Conservation (phyloP, 2,329 filamentous ascomycete genomes). For the Alternaria sp. region DNA sequence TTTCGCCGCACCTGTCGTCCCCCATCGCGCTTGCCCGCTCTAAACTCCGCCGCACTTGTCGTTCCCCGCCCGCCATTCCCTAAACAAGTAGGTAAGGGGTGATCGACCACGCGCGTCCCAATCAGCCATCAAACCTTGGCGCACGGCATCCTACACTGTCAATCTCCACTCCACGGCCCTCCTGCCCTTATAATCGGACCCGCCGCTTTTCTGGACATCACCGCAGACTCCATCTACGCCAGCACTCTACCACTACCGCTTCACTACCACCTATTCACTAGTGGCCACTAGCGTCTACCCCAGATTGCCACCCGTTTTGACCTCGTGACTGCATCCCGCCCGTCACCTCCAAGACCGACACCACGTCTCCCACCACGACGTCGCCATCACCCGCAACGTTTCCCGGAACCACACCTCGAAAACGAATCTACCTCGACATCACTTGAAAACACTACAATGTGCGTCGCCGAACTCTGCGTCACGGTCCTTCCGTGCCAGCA, state of each 20-base stretch:
- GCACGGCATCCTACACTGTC: constrained; percentile 23
- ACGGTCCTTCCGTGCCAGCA: constrained; percentile 56
- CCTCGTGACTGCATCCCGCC: constrained; percentile 24
- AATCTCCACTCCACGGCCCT: constrained; percentile 25
- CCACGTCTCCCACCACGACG: constrained; percentile 32
- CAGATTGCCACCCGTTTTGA: constrained; percentile 29
- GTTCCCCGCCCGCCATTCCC: constrained; percentile 19
- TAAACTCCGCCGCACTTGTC: constrained; percentile 19
- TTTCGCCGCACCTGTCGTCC: constrained; percentile 14
- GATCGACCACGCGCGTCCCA: constrained; percentile 23
- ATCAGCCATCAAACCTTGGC: constrained; percentile 37
- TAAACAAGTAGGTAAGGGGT: constrained; percentile 21
- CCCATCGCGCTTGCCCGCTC: constrained; percentile 21
- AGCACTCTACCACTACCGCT: constrained; percentile 11
- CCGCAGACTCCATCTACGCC: constrained; percentile 14
- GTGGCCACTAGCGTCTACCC: constrained; percentile 31
- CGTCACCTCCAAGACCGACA: constrained; percentile 6
- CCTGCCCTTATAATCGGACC: constrained; percentile 28
- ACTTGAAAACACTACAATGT: constrained; percentile 51
- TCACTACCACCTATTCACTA: constrained; percentile 18
- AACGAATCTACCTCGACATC: constrained; percentile 32
- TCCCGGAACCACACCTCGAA: constrained; percentile 28
- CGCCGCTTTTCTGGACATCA: constrained; percentile 15
- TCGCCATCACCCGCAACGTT: constrained; percentile 21
- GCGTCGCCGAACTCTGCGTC: constrained; percentile 58